phyloP scores from a whole-genome alignment of 2,329 filamentous ascomycete species.

The Xylariomycetidae sp. region DNA sequence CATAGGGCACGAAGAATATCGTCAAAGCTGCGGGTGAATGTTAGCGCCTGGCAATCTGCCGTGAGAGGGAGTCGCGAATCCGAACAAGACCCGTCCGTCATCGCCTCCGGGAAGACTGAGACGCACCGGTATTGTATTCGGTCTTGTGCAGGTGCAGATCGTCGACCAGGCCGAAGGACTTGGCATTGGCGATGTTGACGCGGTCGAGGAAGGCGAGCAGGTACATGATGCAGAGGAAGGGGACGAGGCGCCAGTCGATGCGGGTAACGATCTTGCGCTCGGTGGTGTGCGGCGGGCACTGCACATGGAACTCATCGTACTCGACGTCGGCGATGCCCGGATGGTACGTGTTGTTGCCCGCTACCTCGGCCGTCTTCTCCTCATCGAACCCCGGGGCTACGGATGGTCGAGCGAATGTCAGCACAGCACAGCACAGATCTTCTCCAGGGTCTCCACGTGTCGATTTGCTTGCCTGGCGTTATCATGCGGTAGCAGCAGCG shows the following conservation, averaged over 20 bases:
- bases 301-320: conserved; percentile 27
- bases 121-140: conserved; percentile 60
- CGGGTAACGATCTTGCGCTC: conserved; percentile 61
- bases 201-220: conserved; percentile 41
- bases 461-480: too few species aligned
- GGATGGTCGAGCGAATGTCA: too few species aligned
- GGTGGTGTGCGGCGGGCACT: conserved; percentile 48
- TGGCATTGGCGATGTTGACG: conserved; percentile 76
- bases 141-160: conserved; percentile 55
- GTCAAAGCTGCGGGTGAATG: conserved; percentile 54
- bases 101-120: not conserved
- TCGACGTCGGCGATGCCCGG: conserved; percentile 20
- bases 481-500: too few species aligned
- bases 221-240: conserved; percentile 62
- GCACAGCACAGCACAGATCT: too few species aligned
- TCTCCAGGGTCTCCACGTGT: too few species aligned
- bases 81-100: too few species aligned
- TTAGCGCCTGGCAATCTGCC: too few species aligned
- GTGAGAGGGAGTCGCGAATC: too few species aligned
- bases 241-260: conserved; percentile 66
- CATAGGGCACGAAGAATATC: conserved; percentile 78
- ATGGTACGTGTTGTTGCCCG: conserved; percentile 23
- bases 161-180: conserved; percentile 55
- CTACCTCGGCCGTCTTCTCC: conserved; percentile 15
- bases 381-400: conserved; percentile 15